These are phyloP conservation scores for Wickerhamia fluorescens DNA, from an alignment of 805 yeast genomes.

Conservation along the genomic window DNA sequence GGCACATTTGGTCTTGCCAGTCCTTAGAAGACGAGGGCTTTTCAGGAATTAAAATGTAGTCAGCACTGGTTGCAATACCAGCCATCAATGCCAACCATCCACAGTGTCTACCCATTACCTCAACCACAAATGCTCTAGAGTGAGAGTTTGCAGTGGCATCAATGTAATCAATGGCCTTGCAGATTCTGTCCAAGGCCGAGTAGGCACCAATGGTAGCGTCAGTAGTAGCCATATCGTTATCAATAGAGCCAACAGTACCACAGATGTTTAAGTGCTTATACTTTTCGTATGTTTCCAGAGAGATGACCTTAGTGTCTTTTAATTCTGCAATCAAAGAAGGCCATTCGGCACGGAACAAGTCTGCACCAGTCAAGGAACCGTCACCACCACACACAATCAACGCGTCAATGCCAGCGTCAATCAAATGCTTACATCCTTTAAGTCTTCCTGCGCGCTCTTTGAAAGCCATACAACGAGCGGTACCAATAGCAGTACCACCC, in stretches of 20 bases:
- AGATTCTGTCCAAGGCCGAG: slow-evolving; percentile 87
- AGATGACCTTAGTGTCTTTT: slow-evolving; percentile 45
- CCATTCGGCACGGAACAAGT: slow-evolving; percentile 91
- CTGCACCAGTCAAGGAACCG: slow-evolving; percentile 97
- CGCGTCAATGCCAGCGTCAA: slow-evolving; percentile 86
- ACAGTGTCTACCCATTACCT: slow-evolving; percentile 99
- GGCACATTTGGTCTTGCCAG: slow-evolving; percentile 79
- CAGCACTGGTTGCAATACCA: slow-evolving; percentile 95
- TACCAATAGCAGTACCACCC: slow-evolving; percentile 96
- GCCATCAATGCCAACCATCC: slow-evolving; percentile 99
- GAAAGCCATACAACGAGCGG: slow-evolving; percentile 87
- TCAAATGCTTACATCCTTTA: slow-evolving; percentile 76
- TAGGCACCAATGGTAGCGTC: slow-evolving; percentile 96
- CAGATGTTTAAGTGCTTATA: slow-evolving; percentile 76
- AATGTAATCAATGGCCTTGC: slow-evolving; percentile 91
- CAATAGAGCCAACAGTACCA: slow-evolving; percentile 95
- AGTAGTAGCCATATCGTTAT: slow-evolving; percentile 95
- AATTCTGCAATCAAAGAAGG: slow-evolving; percentile 78
- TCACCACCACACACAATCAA: slow-evolving; percentile 97
- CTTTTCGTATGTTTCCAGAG: slow-evolving; percentile 51
- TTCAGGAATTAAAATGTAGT: slow-evolving; percentile 90
- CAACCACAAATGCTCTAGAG: slow-evolving; percentile 94
- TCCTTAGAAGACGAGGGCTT: slow-evolving; percentile 67
- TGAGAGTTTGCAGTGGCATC: slow-evolving; percentile 98
- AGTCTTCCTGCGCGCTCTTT: slow-evolving; percentile 81